Evolutionary conservation across 2,329 filamentous ascomycete species (phyloP).

Genomic region (Penicillium digitatum): DNA sequence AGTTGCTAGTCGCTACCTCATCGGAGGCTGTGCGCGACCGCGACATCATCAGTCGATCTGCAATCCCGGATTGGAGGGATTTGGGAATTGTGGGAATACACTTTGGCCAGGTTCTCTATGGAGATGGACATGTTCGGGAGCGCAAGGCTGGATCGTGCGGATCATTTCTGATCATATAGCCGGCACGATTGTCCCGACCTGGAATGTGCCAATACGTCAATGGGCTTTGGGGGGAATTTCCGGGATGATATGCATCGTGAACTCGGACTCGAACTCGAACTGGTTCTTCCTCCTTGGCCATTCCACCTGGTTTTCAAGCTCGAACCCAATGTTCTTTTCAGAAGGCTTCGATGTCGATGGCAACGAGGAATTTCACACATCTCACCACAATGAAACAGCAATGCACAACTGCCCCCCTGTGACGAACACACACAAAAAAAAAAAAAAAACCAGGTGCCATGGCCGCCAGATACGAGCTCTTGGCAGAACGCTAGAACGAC

Average conservation of each 20-base stretch:
- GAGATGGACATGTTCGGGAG: neutral
- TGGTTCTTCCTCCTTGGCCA: too few relatives aligned
- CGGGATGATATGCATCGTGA: neutral
- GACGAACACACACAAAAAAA: neutral
- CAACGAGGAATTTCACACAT: neutral
- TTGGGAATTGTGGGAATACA: neutral
- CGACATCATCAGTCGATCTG: constrained; percentile 8
- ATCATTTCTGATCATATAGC: neutral
- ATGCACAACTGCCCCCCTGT: neutral
- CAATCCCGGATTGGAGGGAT: constrained; percentile 2
- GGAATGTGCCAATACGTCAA: neutral
- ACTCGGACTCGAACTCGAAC: neutral
- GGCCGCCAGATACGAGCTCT: neutral
- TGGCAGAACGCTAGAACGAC: constrained; percentile 5
- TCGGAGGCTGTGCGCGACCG: constrained; percentile 13
- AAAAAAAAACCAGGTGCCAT: neutral
- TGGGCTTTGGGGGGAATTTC: neutral
- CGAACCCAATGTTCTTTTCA: neutral
- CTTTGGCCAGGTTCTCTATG: neutral
- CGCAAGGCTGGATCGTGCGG: neutral
- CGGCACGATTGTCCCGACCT: constrained; percentile 5
- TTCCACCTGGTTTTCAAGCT: neutral
- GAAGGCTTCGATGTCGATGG: neutral
- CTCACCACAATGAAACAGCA: neutral
- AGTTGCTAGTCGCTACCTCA: neutral